Conservation (phyloP, 768 basidiomycete genomes). For the Hortiboletus flavorubellus region DNA sequence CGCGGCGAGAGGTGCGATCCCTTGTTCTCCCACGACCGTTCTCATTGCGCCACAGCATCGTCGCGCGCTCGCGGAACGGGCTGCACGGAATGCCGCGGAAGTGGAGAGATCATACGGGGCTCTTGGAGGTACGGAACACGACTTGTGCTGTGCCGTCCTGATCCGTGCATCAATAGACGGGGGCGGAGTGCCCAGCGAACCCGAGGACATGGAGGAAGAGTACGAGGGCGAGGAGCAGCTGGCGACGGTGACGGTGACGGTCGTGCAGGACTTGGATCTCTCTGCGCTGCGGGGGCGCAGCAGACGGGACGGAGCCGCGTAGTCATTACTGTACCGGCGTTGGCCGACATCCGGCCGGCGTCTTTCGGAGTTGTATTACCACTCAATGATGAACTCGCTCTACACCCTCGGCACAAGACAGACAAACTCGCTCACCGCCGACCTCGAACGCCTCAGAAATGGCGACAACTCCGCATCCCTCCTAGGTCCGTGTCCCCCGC, state of each 20-base stretch:
- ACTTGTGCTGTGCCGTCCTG: conserved; percentile 3
- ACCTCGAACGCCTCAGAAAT: conserved; percentile 77
- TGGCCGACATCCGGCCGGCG: conserved; percentile 12
- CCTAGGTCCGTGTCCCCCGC: conserved; percentile 56
- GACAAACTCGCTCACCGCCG: conserved; percentile 81
- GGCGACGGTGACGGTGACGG: conserved; percentile 88
- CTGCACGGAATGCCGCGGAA: conserved; percentile 69
- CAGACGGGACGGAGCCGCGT: conserved; percentile 36
- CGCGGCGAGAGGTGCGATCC: conserved; percentile 69
- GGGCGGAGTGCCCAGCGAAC: conserved; percentile 39
- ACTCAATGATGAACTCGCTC: conserved; percentile 80
- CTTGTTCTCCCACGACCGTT: conserved; percentile 5
- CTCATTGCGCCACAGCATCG: conserved; percentile 55
- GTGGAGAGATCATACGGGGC: conserved; percentile 74
- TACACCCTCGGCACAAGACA: conserved; percentile 93
- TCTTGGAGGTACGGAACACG: conserved; percentile 36
- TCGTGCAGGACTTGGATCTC: conserved; percentile 89
- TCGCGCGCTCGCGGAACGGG: conserved; percentile 71
- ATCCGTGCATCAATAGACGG: conserved; percentile 29
- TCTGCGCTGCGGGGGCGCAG: conserved; percentile 37
- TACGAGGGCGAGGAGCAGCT: conserved; percentile 82
- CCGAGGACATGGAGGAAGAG: conserved; percentile 52
- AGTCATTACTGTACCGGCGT: conserved; percentile 1
- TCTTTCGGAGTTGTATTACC: conserved; percentile 2
- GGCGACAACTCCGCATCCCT: conserved; percentile 80